Conservation (phyloP, 345 rosid genomes). For the Bruguiera parviflora region DNA sequence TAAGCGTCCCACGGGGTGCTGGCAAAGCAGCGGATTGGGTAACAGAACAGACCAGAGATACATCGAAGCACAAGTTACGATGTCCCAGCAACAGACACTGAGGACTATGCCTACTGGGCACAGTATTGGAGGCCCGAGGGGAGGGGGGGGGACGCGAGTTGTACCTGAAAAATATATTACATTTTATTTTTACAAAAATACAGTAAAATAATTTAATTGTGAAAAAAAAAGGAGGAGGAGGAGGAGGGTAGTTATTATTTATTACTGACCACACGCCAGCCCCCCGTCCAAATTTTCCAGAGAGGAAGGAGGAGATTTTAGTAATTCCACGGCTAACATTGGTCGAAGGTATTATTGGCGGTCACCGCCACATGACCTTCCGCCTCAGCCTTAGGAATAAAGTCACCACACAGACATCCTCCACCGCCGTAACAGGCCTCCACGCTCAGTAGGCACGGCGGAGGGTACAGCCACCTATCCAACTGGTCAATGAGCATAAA, state of each 20-base stretch:
- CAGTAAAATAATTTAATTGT: too few relatives aligned
- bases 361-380: background rate
- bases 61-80: background rate
- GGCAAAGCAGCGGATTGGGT: too few relatives aligned
- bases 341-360: background rate
- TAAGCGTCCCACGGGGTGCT: too few relatives aligned
- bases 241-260: background rate
- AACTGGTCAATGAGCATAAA: constrained; percentile 28
- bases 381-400: background rate
- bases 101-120: too few relatives aligned
- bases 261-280: too few relatives aligned
- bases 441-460: constrained; percentile 26
- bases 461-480: constrained; percentile 37
- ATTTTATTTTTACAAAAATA: too few relatives aligned
- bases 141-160: too few relatives aligned
- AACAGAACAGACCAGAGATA: background rate
- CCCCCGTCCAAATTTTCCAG: too few relatives aligned
- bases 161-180: too few relatives aligned
- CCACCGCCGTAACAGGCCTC: constrained; percentile 10
- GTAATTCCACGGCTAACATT: constrained; percentile 16
- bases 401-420: constrained; percentile 4
- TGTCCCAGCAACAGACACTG: too few relatives aligned
- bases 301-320: background rate
- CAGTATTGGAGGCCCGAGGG: too few relatives aligned
- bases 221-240: background rate